Conservation (phyloP, 805 yeast genomes). For the Middelhovenomyces tepae region DNA sequence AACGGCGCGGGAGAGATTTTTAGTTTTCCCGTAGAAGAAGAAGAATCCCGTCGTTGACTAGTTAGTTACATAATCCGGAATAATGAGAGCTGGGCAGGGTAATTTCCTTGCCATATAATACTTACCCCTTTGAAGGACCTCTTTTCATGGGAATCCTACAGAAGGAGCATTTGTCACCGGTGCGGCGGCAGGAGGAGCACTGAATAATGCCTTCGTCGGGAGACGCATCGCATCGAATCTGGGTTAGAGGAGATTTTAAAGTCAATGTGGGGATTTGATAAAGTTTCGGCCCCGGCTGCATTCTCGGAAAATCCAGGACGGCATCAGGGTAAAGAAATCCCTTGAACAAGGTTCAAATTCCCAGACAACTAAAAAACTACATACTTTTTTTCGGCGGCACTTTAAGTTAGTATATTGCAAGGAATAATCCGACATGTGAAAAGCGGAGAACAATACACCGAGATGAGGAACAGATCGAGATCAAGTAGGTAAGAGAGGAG, state of each 20-base stretch:
- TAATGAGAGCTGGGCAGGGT: conserved; percentile 2
- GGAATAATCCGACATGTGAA: conserved; percentile 5
- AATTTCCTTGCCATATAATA: conserved; percentile 6
- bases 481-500: too few species aligned
- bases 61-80: neutral
- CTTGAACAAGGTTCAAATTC: conserved; percentile 3
- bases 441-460: neutral
- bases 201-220: conserved; percentile 22
- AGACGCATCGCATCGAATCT: conserved; percentile 34
- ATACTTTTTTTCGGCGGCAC: conserved; percentile 35
- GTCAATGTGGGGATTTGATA: neutral
- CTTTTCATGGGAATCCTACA: conserved; percentile 51
- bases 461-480: neutral
- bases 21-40: conserved; percentile 4
- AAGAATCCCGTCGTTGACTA: conserved; percentile 1
- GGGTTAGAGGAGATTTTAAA: conserved; percentile 6
- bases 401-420: conserved; percentile 14
- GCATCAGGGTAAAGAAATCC: conserved; percentile 6
- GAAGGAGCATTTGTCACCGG: conserved; percentile 45
- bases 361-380: conserved; percentile 8
- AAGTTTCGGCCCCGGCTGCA: conserved; percentile 2
- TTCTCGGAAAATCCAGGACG: conserved; percentile 5
- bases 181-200: conserved; percentile 46
- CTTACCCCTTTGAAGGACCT: conserved; percentile 51
- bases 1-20: neutral